phyloP scores from a whole-genome alignment of 805 yeast genomes.

The Pichia insulana region DNA sequence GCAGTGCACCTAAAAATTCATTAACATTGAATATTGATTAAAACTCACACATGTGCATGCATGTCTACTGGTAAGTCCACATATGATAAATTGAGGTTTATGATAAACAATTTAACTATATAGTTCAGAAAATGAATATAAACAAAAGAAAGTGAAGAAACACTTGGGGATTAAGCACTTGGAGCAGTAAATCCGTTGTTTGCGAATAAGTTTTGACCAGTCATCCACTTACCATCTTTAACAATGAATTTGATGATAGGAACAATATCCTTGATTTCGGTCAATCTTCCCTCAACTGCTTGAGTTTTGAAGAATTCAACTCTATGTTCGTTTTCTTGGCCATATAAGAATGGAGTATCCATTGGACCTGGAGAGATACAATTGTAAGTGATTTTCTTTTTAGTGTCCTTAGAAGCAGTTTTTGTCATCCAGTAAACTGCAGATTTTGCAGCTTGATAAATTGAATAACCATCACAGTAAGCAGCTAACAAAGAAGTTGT shows the following conservation, averaged over 20 bases:
- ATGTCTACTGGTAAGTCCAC: no score
- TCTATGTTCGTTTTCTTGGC: conserved; percentile 46
- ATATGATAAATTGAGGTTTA: no score
- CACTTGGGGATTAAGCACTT: conserved; percentile 1
- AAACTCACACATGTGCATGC: no score
- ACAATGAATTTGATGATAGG: conserved; percentile 54
- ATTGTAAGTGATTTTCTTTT: conserved; percentile 41
- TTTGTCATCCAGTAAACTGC: conserved; percentile 47
- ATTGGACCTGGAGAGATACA: conserved; percentile 60
- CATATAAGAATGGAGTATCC: conserved; percentile 59
- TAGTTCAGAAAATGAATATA: no score
- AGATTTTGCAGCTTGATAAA: conserved; percentile 51
- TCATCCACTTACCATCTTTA: conserved; percentile 61
- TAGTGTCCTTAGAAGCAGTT: conserved; percentile 47
- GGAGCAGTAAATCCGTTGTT: conserved; percentile 62
- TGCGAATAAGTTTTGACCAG: conserved; percentile 60
- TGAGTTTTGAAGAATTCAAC: conserved; percentile 48
- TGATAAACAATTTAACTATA: no score
- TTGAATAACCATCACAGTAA: conserved; percentile 43
- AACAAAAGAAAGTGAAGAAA: not conserved
- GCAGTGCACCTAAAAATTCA: no score
- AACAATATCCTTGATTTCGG: conserved; percentile 51
- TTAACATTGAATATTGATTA: no score
- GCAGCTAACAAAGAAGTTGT: conserved; percentile 64
- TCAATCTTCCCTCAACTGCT: conserved; percentile 41